Conservation (phyloP, 805 yeast species). For the Kuraishia capsulata region DNA sequence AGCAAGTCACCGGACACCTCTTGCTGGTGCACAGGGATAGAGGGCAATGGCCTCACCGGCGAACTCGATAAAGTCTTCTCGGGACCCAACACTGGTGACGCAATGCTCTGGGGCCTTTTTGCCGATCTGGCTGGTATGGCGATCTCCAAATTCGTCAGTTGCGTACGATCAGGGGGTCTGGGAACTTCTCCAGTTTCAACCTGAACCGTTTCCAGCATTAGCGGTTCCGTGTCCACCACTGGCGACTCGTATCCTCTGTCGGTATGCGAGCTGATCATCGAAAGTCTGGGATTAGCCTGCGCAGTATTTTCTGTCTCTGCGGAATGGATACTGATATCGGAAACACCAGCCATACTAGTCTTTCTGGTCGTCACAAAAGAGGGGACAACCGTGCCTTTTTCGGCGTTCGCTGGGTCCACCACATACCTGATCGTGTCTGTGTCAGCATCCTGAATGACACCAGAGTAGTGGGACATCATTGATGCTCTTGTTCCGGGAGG, state of each 20-base stretch:
- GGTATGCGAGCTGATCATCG: background rate
- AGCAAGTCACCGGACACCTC: background rate
- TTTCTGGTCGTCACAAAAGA: slow-evolving; percentile 3
- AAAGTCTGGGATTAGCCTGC: slow-evolving; percentile 2
- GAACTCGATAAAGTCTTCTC: too few species aligned
- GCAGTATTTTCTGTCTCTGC: background rate
- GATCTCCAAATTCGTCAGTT: slow-evolving; percentile 13
- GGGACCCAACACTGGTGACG: background rate
- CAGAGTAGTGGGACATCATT: slow-evolving; percentile 24
- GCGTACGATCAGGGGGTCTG: slow-evolving; percentile 17
- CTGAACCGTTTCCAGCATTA: slow-evolving; percentile 7
- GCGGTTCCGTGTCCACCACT: slow-evolving; percentile 7
- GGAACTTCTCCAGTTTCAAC: slow-evolving; percentile 4
- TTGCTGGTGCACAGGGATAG: too few species aligned
- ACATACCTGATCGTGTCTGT: slow-evolving; percentile 23
- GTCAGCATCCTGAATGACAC: slow-evolving; percentile 26
- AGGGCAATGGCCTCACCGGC: too few species aligned
- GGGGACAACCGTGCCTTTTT: slow-evolving; percentile 1
- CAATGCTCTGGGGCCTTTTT: slow-evolving; percentile 14
- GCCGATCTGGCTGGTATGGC: slow-evolving; percentile 21
- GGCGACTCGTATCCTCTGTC: background rate
- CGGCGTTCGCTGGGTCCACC: slow-evolving; percentile 10
- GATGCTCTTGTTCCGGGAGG: slow-evolving; percentile 19
- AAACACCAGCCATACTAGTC: background rate
- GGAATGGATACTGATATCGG: background rate